Conservation (phyloP, 768 basidiomycete genomes). For the Russula emetica region DNA sequence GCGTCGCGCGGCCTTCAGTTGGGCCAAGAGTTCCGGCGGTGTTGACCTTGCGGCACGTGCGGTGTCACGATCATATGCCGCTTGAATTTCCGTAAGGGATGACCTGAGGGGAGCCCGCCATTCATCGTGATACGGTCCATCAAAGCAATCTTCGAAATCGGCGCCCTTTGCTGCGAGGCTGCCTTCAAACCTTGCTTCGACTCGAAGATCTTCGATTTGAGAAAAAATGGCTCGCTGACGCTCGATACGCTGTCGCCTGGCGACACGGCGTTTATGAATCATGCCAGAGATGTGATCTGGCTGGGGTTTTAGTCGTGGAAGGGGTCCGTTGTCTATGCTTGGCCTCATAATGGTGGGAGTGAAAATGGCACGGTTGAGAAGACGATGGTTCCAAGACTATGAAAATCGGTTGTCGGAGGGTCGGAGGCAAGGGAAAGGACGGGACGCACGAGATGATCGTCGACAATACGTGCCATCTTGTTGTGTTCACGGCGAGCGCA, state of each 20-base stretch:
- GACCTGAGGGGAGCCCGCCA: slow-evolving; percentile 40
- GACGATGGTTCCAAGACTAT: slow-evolving; percentile 54
- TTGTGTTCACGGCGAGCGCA: slow-evolving; percentile 46
- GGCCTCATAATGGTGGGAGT: slow-evolving; percentile 71
- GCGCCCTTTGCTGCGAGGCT: slow-evolving; percentile 22
- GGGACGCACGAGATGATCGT: slow-evolving; percentile 49
- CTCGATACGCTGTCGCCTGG: slow-evolving; percentile 45
- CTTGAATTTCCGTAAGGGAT: slow-evolving; percentile 34
- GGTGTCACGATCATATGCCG: slow-evolving; percentile 40
- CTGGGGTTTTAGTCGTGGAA: slow-evolving; percentile 79
- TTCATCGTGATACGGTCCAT: slow-evolving; percentile 7
- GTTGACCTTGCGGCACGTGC: slow-evolving; percentile 43
- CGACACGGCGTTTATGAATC: slow-evolving; percentile 48
- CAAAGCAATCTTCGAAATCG: slow-evolving; percentile 29
- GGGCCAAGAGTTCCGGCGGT: slow-evolving; percentile 45
- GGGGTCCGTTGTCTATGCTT: slow-evolving; percentile 56
- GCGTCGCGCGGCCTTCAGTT: slow-evolving; percentile 52
- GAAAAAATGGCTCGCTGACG: slow-evolving; percentile 36
- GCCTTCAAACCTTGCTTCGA: slow-evolving; percentile 42
- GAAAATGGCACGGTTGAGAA: slow-evolving; percentile 59
- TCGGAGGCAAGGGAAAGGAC: background rate
- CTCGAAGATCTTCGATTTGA: slow-evolving; percentile 35
- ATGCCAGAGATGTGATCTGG: slow-evolving; percentile 68
- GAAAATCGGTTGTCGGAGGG: background rate
- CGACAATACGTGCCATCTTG: slow-evolving; percentile 44